These are phyloP conservation scores for Cytidiella melzeri DNA, from an alignment of 768 basidiomycete genomes.

Conservation along the genomic window DNA sequence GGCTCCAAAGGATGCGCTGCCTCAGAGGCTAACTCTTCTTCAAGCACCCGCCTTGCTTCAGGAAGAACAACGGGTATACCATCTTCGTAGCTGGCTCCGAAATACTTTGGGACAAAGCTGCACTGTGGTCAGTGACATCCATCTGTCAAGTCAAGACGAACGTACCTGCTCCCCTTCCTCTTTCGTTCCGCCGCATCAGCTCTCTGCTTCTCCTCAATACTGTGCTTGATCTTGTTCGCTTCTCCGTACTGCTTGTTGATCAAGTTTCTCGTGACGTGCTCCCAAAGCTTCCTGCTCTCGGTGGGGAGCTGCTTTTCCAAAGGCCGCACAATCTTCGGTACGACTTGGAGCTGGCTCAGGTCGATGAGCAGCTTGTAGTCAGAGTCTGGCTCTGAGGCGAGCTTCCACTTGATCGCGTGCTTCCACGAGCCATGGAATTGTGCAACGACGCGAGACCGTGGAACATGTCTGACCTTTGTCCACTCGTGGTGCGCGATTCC, in stretches of 20 bases:
- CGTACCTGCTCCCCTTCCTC: slow-evolving; percentile 71
- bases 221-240: slow-evolving; percentile 87
- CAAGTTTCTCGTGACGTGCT: slow-evolving; percentile 68
- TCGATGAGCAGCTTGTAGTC: slow-evolving; percentile 74
- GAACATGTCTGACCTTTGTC: slow-evolving; percentile 89
- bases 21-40: slow-evolving; percentile 54
- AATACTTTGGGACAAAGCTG: slow-evolving; percentile 73
- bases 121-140: not conserved
- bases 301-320: slow-evolving; percentile 68
- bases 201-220: slow-evolving; percentile 90
- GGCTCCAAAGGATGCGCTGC: slow-evolving; percentile 14
- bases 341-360: slow-evolving; percentile 55
- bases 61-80: slow-evolving; percentile 67
- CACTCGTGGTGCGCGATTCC: slow-evolving; percentile 60
- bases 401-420: slow-evolving; percentile 73
- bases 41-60: slow-evolving; percentile 64
- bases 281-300: slow-evolving; percentile 90
- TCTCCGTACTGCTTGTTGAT: slow-evolving; percentile 83
- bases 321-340: slow-evolving; percentile 85
- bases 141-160: slow-evolving; percentile 17
- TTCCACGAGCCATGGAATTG: slow-evolving; percentile 88
- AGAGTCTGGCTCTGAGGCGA: slow-evolving; percentile 28
- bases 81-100: slow-evolving; percentile 58
- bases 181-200: slow-evolving; percentile 86
- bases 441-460: slow-evolving; percentile 68